These are phyloP conservation scores for Marchantia polymorpha DNA, from an alignment of 225 moss, liverwort and hornwort genomes.

Conservation along the genomic window DNA sequence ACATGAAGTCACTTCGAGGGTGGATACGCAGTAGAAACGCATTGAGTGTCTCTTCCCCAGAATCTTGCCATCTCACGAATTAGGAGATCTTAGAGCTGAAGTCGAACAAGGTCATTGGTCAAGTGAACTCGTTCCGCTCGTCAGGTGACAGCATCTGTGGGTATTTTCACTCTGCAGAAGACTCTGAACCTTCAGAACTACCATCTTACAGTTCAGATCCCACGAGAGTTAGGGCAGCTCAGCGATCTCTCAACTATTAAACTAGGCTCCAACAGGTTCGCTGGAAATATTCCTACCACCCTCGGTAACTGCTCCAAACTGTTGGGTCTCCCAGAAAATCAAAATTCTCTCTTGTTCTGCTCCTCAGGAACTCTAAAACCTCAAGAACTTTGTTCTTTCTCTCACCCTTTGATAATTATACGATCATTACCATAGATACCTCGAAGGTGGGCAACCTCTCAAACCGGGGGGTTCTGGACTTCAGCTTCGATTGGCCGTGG, in stretches of 20 bases:
- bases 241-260: neutral
- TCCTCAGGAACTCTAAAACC: no score
- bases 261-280: neutral
- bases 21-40: constrained; percentile 1
- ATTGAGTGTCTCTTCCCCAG: constrained; percentile 12
- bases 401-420: no score
- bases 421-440: no score
- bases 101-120: constrained; percentile 19
- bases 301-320: constrained; percentile 10
- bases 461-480: no score
- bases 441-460: no score
- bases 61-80: constrained; percentile 11
- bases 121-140: no score
- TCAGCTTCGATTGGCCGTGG: no score
- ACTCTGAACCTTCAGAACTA: neutral
- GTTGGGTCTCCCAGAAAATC: neutral
- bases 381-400: no score
- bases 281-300: neutral
- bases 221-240: constrained; percentile 15
- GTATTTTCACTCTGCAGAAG: neutral
- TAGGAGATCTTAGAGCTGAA: constrained; percentile 17
- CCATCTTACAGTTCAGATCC: neutral
- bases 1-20: constrained; percentile 7
- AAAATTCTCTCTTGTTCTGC: constrained; percentile 37
- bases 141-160: neutral